Percentiles rank a stretch among this genome's conserved stretches.
Conservation (phyloP, 805 yeast species). For the Saccharomycopsis vini region DNA sequence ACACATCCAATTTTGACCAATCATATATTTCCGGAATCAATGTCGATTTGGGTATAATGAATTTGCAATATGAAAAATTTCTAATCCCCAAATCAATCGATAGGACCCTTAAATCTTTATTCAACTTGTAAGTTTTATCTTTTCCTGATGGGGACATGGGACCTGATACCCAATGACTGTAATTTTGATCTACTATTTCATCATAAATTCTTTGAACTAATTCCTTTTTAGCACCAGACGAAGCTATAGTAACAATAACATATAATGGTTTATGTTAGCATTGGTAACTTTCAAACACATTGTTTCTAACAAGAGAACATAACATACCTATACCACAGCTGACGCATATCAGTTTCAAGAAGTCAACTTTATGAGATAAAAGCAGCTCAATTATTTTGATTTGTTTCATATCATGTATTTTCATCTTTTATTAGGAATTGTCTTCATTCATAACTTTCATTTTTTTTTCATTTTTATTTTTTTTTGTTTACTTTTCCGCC, state of each 20-base stretch:
- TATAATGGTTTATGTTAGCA: no score
- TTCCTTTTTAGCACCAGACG: no score
- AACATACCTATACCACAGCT: slow-evolving; percentile 1
- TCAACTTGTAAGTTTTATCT: no score
- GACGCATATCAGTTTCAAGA: background rate
- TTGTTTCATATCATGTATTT: no score
- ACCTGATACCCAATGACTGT: no score
- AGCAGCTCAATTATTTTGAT: background rate
- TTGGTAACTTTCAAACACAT: no score
- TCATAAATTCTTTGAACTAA: no score
- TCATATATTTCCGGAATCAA: slow-evolving; percentile 8
- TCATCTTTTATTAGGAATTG: no score
- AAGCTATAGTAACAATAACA: no score
- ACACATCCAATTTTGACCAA: slow-evolving; percentile 14
- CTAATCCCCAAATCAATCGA: slow-evolving; percentile 17
- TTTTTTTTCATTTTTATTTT: background rate
- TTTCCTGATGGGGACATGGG: no score
- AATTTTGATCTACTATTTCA: no score
- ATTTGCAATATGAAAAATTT: slow-evolving; percentile 17
- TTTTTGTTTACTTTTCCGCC: background rate
- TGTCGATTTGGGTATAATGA: background rate
- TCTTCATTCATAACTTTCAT: background rate
- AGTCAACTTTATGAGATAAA: slow-evolving; percentile 1
- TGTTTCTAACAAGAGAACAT: no score
- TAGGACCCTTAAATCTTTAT: slow-evolving; percentile 1